Conservation (phyloP, 371 early-diverging fungal genomes). For the Rhizopus stolonifer region DNA sequence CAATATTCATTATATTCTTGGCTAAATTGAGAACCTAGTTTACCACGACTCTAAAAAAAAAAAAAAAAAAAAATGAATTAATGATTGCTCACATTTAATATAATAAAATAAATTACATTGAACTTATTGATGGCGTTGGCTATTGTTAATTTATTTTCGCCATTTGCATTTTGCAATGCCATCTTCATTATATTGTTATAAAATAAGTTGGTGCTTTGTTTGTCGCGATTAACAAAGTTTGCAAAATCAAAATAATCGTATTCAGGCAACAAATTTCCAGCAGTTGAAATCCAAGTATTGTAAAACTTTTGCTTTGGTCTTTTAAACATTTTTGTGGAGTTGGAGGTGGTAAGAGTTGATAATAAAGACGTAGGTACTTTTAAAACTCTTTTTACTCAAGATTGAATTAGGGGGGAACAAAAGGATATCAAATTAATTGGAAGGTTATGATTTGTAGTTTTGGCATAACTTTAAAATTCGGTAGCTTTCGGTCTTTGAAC, state of each 20-base stretch:
- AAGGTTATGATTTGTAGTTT: too few species aligned
- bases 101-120: not conserved
- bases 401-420: too few species aligned
- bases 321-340: too few species aligned
- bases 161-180: not conserved
- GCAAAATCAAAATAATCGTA: not conserved
- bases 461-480: too few species aligned
- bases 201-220: not conserved
- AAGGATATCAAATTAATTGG: too few species aligned
- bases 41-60: not conserved
- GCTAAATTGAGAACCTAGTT: not conserved
- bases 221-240: not conserved
- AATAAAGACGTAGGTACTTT: too few species aligned
- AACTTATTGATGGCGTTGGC: constrained; percentile 1
- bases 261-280: not conserved
- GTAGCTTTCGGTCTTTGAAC: too few species aligned
- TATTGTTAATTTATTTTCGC: not conserved
- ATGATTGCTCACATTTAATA: not conserved
- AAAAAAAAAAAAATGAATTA: too few species aligned
- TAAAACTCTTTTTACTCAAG: too few species aligned
- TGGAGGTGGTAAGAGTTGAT: too few species aligned
- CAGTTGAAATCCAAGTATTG: not conserved
- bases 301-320: constrained; percentile 1
- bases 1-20: constrained; percentile 1
- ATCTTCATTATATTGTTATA: not conserved